These are phyloP conservation scores for Aspergillus cristatus DNA, from an alignment of 495 filamentous ascomycete species.

Conservation along the genomic window DNA sequence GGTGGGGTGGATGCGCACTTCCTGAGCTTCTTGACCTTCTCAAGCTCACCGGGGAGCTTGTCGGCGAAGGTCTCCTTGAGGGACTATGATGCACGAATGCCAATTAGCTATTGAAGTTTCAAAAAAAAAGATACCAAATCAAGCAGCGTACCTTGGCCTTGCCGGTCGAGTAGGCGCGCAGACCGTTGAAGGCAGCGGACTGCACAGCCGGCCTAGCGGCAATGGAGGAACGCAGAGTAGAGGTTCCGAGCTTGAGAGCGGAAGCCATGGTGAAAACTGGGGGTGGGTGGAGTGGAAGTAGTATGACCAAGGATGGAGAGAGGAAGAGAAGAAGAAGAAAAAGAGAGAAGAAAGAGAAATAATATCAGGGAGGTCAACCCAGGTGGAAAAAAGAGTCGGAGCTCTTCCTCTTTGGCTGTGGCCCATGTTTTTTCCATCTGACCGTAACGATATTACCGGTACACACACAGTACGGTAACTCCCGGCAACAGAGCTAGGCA, in stretches of 20 bases:
- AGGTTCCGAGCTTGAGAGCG: conserved; percentile 64
- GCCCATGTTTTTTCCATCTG: conserved; percentile 29
- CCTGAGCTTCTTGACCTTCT: conserved; percentile 96
- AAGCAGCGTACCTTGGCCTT: conserved; percentile 66
- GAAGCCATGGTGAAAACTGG: conserved; percentile 58
- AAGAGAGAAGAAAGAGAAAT: conserved; percentile 16
- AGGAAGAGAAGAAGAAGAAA: conserved; percentile 21
- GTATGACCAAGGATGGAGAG: conserved; percentile 19
- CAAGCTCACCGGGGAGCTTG: conserved; percentile 87
- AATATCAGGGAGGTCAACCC: no score
- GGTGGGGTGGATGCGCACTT: conserved; percentile 64
- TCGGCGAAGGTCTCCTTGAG: conserved; percentile 98
- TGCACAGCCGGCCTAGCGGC: conserved; percentile 51
- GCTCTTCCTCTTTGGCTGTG: conserved; percentile 10
- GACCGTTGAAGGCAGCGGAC: conserved; percentile 67
- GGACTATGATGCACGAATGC: conserved; percentile 49
- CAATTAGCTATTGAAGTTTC: conserved; percentile 8
- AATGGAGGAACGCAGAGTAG: conserved; percentile 63
- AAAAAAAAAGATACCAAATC: background rate
- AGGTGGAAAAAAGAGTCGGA: conserved; percentile 16
- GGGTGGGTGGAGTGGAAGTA: conserved; percentile 18
- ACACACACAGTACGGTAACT: conserved; percentile 18
- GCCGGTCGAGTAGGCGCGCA: conserved; percentile 76
- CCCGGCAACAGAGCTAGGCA: conserved; percentile 12
- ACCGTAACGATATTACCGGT: conserved; percentile 32